Conservation (phyloP, 805 yeast genomes). For the Cyberlindnera mycetangii region DNA sequence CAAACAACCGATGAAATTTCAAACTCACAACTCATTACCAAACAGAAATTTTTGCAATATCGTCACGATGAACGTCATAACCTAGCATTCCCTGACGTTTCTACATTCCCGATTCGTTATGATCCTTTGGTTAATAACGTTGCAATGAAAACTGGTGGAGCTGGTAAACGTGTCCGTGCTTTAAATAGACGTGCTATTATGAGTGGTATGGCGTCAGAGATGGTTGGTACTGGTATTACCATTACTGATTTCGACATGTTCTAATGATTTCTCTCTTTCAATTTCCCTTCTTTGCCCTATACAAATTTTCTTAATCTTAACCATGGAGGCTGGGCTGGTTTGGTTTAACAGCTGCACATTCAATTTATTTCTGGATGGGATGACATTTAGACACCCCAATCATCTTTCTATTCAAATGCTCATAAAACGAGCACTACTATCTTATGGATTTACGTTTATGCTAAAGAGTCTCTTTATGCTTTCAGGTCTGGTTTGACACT, state of each 20-base stretch:
- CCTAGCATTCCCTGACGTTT: slow-evolving; percentile 29
- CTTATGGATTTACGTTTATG: neutral
- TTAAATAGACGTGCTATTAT: slow-evolving; percentile 30
- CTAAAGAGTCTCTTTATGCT: neutral
- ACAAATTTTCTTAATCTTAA: neutral
- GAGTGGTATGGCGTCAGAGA: slow-evolving; percentile 29
- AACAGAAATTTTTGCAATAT: slow-evolving; percentile 24
- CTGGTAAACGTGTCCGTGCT: slow-evolving; percentile 21
- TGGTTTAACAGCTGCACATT: neutral
- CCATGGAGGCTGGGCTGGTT: too few species aligned
- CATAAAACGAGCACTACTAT: too few species aligned
- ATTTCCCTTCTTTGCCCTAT: neutral
- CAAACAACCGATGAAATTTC: slow-evolving; percentile 6
- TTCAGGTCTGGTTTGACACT: neutral
- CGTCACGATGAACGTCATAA: slow-evolving; percentile 31
- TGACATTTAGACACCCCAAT: too few species aligned
- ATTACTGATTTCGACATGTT: slow-evolving; percentile 25
- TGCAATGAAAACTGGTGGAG: slow-evolving; percentile 5
- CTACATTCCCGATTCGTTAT: slow-evolving; percentile 28
- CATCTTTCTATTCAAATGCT: too few species aligned
- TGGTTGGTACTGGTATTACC: slow-evolving; percentile 31
- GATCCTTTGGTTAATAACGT: slow-evolving; percentile 19
- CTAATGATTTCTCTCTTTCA: slow-evolving; percentile 1
- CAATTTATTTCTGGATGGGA: too few species aligned
- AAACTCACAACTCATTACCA: slow-evolving; percentile 4